phyloP scores from a whole-genome alignment of 1,139 yeast genomes.

The Pichia inconspicua region DNA sequence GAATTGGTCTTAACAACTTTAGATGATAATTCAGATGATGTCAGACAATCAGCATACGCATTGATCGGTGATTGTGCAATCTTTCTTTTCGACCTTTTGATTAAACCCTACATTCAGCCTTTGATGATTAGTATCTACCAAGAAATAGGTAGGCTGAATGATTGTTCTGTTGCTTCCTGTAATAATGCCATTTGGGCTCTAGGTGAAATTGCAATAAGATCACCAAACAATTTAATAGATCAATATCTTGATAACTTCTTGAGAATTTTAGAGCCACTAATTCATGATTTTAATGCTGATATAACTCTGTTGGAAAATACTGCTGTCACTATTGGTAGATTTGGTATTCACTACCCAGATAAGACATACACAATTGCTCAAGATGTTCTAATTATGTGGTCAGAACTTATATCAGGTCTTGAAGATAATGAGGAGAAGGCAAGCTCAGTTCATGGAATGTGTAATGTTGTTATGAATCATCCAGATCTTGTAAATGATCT shows the following conservation, averaged over 20 bases:
- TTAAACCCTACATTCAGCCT: constrained; percentile 49
- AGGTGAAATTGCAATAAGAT: constrained; percentile 74
- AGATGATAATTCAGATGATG: constrained; percentile 74
- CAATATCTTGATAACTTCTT: constrained; percentile 59
- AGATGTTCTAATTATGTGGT: constrained; percentile 58
- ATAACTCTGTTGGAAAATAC: constrained; percentile 75
- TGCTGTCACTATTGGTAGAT: constrained; percentile 88
- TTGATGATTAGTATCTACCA: constrained; percentile 59
- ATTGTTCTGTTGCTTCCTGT: constrained; percentile 51
- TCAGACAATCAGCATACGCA: constrained; percentile 88
- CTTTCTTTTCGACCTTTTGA: constrained; percentile 43
- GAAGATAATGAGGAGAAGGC: constrained; percentile 78
- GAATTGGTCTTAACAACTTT: constrained; percentile 63
- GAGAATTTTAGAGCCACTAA: constrained; percentile 54
- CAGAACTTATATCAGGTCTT: constrained; percentile 52
- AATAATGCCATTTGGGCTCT: constrained; percentile 92
- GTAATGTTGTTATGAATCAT: constrained; percentile 39
- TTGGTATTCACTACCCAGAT: constrained; percentile 62
- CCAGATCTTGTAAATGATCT: constrained; percentile 53
- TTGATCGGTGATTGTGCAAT: constrained; percentile 82
- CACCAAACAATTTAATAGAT: constrained; percentile 41
- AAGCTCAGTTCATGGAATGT: constrained; percentile 70
- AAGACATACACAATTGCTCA: constrained; percentile 27
- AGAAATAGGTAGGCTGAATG: constrained; percentile 50
- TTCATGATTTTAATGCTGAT: constrained; percentile 50